phyloP scores from a whole-genome alignment of 2,329 filamentous ascomycete genomes.

The Arthrocladium fulminans region DNA sequence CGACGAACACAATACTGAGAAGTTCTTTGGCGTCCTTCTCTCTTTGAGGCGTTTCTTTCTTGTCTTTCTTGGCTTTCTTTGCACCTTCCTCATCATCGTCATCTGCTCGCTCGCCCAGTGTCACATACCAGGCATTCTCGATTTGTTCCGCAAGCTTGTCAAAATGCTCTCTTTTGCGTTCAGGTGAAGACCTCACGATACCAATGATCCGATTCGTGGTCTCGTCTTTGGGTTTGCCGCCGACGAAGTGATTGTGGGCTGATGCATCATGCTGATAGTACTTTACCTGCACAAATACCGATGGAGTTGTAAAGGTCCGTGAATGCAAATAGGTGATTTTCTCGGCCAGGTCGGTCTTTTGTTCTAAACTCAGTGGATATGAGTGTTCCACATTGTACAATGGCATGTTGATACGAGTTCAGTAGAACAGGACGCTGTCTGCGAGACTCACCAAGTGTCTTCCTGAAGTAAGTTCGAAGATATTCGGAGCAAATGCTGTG shows the following conservation, averaged over 20 bases:
- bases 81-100: conserved; percentile 5
- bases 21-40: conserved; percentile 14
- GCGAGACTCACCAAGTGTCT: too few relatives aligned
- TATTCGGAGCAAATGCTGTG: too few relatives aligned
- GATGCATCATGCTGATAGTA: conserved; percentile 16
- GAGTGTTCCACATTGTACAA: conserved; percentile 20
- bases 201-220: conserved; percentile 10
- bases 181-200: conserved; percentile 10
- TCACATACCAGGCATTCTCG: conserved; percentile 17
- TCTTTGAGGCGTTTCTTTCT: conserved; percentile 2
- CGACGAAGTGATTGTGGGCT: conserved; percentile 11
- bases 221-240: conserved; percentile 10
- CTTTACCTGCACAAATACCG: conserved; percentile 20
- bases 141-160: conserved; percentile 18
- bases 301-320: conserved; percentile 19
- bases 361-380: conserved; percentile 14
- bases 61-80: background rate
- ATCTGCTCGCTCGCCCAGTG: conserved; percentile 9
- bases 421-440: background rate
- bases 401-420: conserved; percentile 10
- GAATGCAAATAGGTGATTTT: conserved; percentile 18
- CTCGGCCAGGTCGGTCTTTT: conserved; percentile 18
- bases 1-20: conserved; percentile 15
- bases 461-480: too few relatives aligned
- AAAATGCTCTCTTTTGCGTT: conserved; percentile 17